These are phyloP conservation scores for Bonnemaisonia californica DNA, from an alignment of 31 red algal genomes.

Conservation along the genomic window DNA sequence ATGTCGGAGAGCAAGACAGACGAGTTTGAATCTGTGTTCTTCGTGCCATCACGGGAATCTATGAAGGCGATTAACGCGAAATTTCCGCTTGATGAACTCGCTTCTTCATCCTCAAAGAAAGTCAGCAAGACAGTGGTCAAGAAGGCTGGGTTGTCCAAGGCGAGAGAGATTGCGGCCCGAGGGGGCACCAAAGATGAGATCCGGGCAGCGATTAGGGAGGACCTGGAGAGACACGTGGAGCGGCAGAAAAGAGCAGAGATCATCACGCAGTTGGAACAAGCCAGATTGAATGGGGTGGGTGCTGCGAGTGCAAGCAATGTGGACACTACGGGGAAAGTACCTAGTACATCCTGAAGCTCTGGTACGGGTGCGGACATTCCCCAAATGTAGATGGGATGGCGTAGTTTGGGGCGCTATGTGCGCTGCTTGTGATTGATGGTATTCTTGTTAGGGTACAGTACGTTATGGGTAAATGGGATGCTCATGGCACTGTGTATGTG, in stretches of 20 bases:
- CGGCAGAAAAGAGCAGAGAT: conserved; percentile 75
- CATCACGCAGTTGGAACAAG: conserved; percentile 73
- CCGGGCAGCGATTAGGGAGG: conserved; percentile 71
- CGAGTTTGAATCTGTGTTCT: conserved; percentile 94
- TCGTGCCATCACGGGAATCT: conserved; percentile 88
- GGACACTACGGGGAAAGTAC: conserved; percentile 21
- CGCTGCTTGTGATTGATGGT: neutral
- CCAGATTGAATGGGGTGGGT: conserved; percentile 37
- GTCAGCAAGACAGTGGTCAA: conserved; percentile 22
- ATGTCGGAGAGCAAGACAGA: conserved; percentile 92
- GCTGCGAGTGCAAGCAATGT: neutral
- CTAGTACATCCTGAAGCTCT: neutral
- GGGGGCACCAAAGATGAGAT: conserved; percentile 83
- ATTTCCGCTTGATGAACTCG: conserved; percentile 78
- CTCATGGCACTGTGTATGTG: too few species aligned
- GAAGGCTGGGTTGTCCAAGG: conserved; percentile 73
- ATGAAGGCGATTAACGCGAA: conserved; percentile 77
- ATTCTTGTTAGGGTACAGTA: neutral
- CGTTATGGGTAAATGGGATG: neutral
- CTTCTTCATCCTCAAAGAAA: conserved; percentile 27
- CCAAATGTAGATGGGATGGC: too few species aligned
- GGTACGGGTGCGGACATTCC: too few species aligned
- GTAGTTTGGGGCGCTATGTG: neutral
- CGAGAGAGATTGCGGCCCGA: conserved; percentile 67
- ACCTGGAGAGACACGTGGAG: conserved; percentile 66